Evolutionary conservation across 169 alveolate genomes (phyloP), one percentile per base, ranked within the genome.

Genomic region (Plasmodium gaboni): DNA sequence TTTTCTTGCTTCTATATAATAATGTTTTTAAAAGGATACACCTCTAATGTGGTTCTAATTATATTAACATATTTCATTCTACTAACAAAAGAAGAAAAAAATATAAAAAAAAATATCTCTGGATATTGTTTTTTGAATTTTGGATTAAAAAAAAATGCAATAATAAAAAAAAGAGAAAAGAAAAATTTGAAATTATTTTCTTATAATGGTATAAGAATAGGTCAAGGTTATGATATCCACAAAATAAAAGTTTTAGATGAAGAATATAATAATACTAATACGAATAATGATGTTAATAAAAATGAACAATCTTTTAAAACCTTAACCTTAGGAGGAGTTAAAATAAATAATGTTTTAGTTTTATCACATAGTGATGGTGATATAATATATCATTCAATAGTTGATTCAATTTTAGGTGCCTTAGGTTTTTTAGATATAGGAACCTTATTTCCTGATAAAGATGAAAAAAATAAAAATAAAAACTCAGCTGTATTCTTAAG

Each of bases 291-390:
- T 13, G 85, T 74, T 64, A 87, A 92, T 17, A 61, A 59, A 12
- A 19, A 86, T 24, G 89, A 13, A 17, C 64, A 78, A 12, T 86
- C 48, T n/a, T 93, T 94, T 24, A 94, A 89, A 85, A 71, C 85
- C 7, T 72, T 94, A 64, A 94, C 71, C 70, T 83, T 94, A 44
- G 96, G 96, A 19, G 96, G 96, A 48, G 94, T 94, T 9, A 42
- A 32, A 46, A 72, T 94, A 38, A 86, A 73, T 2, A 93, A 51
- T 19, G 50, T 80, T 63, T 73, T 72, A 15, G 94, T 95, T 17
- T 88, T 93, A 32, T 96, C 97, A 2, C 98, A 96, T 90, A 95
- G 97, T 38, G 98, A 96, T 88, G 98, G 97, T 24, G 98, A 96
- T 86, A 96, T 94, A 48, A 92, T 96, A 68, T 88, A 89, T 87